Conservation (phyloP, 345 rosid genomes). For the Gynandropsis gynandra region DNA sequence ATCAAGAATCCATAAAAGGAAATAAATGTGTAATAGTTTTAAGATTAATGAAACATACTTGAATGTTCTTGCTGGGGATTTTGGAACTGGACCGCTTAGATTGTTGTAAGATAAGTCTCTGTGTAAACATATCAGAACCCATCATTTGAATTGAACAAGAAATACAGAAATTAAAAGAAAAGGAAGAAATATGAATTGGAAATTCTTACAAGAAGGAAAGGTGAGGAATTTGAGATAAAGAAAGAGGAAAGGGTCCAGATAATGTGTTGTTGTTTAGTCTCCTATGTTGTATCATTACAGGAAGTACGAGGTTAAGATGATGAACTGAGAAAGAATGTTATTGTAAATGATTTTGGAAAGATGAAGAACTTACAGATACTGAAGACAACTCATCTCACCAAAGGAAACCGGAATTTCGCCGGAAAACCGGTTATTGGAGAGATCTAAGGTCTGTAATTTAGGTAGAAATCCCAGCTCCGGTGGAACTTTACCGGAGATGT, state of each 20-base stretch:
- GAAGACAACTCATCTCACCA: constrained; percentile 54
- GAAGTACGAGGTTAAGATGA: constrained; percentile 23
- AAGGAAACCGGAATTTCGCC: constrained; percentile 52
- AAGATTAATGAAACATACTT: constrained; percentile 38
- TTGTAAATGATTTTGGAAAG: neutral
- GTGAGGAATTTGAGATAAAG: constrained; percentile 59
- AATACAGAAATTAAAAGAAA: constrained; percentile 1
- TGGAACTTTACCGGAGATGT: constrained; percentile 72
- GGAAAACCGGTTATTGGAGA: constrained; percentile 64
- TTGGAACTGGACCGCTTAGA: constrained; percentile 80
- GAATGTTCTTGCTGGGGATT: constrained; percentile 80
- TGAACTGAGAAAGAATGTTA: constrained; percentile 2
- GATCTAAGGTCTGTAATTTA: constrained; percentile 75
- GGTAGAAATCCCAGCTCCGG: constrained; percentile 61
- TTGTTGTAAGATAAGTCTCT: constrained; percentile 95
- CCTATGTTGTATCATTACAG: constrained; percentile 28
- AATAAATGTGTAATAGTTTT: neutral
- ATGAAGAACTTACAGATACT: constrained; percentile 58
- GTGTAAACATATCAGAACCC: constrained; percentile 12
- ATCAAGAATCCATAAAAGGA: constrained; percentile 10
- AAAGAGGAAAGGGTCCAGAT: constrained; percentile 73
- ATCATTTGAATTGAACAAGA: constrained; percentile 1
- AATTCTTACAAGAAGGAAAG: constrained; percentile 91
- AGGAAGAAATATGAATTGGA: constrained; percentile 17
- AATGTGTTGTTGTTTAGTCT: constrained; percentile 93